These are phyloP conservation scores for Fragilaria radians DNA, from an alignment of 108 stramenopile genomes.

Conservation along the genomic window DNA sequence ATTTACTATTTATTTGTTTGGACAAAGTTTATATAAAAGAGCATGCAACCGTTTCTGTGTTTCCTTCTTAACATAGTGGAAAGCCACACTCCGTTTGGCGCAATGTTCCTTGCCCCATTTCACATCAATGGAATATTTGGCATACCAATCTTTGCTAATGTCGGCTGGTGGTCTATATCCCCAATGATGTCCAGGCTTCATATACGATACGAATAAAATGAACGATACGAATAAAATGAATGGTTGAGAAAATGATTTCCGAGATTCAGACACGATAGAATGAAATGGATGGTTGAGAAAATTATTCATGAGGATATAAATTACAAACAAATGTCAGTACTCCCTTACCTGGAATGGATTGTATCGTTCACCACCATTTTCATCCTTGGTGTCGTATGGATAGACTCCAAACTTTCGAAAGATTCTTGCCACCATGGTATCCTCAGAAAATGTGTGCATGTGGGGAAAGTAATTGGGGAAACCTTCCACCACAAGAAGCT, in stretches of 20 bases:
- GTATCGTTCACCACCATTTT: conserved; percentile 84
- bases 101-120: conserved; percentile 88
- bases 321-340: background rate
- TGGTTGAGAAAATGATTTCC: too few relatives aligned
- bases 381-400: conserved; percentile 90
- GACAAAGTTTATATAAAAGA: conserved; percentile 62
- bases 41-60: conserved; percentile 72
- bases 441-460: conserved; percentile 74
- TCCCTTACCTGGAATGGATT: conserved; percentile 73
- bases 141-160: conserved; percentile 77
- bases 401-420: conserved; percentile 55
- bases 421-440: conserved; percentile 82
- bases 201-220: too few relatives aligned
- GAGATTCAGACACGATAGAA: too few relatives aligned
- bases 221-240: too few relatives aligned
- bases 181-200: conserved; percentile 78
- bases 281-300: background rate
- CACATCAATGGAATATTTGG: conserved; percentile 79
- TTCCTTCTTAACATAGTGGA: conserved; percentile 87
- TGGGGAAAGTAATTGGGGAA: conserved; percentile 75
- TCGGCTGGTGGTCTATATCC: conserved; percentile 53
- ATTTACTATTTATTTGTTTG: conserved; percentile 8
- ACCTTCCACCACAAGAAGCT: conserved; percentile 60
- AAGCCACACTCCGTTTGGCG: conserved; percentile 78
- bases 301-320: background rate